A percentile compares a stretch with the other conserved stretches of the same genome.
Evolutionary conservation across 495 filamentous ascomycete genomes (phyloP).

Genomic region (Cercophora newfieldiana): DNA sequence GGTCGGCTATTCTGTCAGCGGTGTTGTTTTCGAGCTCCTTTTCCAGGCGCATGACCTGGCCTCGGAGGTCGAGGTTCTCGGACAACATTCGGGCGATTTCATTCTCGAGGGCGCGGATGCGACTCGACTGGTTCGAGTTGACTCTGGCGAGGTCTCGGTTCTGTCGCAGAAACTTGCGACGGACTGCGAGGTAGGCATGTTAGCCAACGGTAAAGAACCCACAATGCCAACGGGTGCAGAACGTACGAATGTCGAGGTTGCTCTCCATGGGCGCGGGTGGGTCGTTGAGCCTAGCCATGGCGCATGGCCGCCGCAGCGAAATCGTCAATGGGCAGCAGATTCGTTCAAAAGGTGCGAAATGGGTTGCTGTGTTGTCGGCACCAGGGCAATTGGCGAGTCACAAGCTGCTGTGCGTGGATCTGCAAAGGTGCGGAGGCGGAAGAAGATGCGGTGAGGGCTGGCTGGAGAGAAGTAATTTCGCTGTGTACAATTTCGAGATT

Average conservation of each 20-base stretch:
- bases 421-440: neutral
- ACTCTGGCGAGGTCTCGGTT: conserved; percentile 90
- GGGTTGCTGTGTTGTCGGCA: neutral
- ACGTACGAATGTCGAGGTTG: conserved; percentile 74
- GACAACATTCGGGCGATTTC: conserved; percentile 79
- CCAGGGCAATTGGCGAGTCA: neutral
- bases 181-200: conserved; percentile 55
- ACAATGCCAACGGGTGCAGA: neutral
- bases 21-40: conserved; percentile 58
- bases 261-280: conserved; percentile 66
- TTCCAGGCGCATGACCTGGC: conserved; percentile 72
- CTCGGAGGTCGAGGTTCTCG: conserved; percentile 83
- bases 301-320: conserved; percentile 28
- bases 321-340: neutral
- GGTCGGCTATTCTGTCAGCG: conserved; percentile 54
- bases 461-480: conserved; percentile 27
- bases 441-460: conserved; percentile 1
- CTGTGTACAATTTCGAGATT: conserved; percentile 25
- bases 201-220: conserved; percentile 14
- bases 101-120: conserved; percentile 82
- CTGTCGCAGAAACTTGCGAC: conserved; percentile 82
- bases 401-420: neutral
- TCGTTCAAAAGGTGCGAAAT: neutral
- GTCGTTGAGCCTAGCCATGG: conserved; percentile 94
- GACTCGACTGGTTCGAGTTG: conserved; percentile 88